These are phyloP conservation scores for Barnettozyma pratensis DNA, from an alignment of 805 yeast genomes.

Conservation along the genomic window DNA sequence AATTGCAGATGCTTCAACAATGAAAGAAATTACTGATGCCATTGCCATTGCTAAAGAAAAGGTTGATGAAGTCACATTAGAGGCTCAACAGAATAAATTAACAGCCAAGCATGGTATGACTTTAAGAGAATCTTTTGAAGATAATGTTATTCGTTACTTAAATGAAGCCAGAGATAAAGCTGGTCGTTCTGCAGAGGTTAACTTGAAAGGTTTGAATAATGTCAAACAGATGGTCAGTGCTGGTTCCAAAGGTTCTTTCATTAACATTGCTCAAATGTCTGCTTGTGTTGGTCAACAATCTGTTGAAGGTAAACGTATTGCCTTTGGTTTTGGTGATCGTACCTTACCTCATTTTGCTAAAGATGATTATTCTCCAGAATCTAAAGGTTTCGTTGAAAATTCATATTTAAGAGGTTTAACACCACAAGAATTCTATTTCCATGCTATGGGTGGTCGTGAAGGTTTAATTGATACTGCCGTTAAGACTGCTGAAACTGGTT, in stretches of 20 bases:
- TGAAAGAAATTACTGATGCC: slow-evolving; percentile 89
- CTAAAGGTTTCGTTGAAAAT: slow-evolving; percentile 96
- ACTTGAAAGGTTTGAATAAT: slow-evolving; percentile 87
- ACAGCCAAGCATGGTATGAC: slow-evolving; percentile 99
- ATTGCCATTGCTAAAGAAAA: slow-evolving; percentile 89
- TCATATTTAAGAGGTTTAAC: slow-evolving; percentile 96
- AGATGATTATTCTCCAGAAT: slow-evolving; percentile 98
- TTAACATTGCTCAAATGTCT: slow-evolving; percentile 98
- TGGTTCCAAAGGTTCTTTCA: slow-evolving; percentile 98
- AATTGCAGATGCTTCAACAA: slow-evolving; percentile 95
- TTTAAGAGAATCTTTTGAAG: slow-evolving; percentile 95
- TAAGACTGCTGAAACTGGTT: slow-evolving; percentile 98
- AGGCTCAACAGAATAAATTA: slow-evolving; percentile 83
- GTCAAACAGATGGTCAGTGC: slow-evolving; percentile 99
- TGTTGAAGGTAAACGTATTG: slow-evolving; percentile 99
- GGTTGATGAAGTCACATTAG: slow-evolving; percentile 89
- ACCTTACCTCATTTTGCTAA: slow-evolving; percentile 96
- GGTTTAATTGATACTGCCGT: slow-evolving; percentile 99
- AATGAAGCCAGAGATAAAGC: slow-evolving; percentile 99
- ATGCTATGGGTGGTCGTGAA: slow-evolving; percentile 99
- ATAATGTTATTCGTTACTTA: slow-evolving; percentile 88
- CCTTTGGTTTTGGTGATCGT: slow-evolving; percentile 94
- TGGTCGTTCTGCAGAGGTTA: slow-evolving; percentile 97
- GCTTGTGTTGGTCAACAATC: slow-evolving; percentile 99
- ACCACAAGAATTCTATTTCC: slow-evolving; percentile 98